phyloP scores from a whole-genome alignment of 805 yeast species.

The Candida parachauliodes region DNA sequence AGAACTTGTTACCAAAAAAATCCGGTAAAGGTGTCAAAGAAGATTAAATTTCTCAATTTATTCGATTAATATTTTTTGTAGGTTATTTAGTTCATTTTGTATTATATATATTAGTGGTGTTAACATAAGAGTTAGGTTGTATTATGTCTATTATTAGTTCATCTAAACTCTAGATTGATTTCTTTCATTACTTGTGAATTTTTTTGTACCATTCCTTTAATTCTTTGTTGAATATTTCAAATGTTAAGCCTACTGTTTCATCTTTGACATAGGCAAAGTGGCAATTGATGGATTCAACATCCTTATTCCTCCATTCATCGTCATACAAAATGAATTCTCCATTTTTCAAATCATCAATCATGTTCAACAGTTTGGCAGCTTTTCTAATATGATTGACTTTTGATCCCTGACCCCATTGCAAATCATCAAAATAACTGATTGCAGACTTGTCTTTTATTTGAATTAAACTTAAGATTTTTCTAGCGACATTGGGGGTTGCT shows the following conservation, averaged over 20 bases:
- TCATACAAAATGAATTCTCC: conserved; percentile 56
- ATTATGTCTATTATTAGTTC: not conserved
- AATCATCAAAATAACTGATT: conserved; percentile 48
- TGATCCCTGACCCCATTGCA: conserved; percentile 68
- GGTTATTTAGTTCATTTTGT: conserved; percentile 16
- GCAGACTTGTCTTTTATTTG: conserved; percentile 53
- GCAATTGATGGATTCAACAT: conserved; percentile 69
- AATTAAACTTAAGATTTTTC: conserved; percentile 51
- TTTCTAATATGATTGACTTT: conserved; percentile 54
- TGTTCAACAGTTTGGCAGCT: conserved; percentile 45
- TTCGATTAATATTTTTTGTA: not conserved
- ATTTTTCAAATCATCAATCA: conserved; percentile 43
- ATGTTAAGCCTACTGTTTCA: conserved; percentile 54
- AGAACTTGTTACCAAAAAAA: conserved; percentile 52
- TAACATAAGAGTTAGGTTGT: not conserved
- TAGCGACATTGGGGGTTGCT: conserved; percentile 73
- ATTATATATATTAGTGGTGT: conserved; percentile 10
- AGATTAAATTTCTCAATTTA: conserved; percentile 20
- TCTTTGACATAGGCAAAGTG: conserved; percentile 62
- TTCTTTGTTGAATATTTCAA: conserved; percentile 49
- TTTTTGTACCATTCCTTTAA: conserved; percentile 26
- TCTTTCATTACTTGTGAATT: not conserved
- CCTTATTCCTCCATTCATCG: conserved; percentile 75
- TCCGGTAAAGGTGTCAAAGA: conserved; percentile 48
- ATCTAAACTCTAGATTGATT: not conserved